phyloP scores from a whole-genome alignment of 345 rosid genomes.

The Heritiera littoralis region DNA sequence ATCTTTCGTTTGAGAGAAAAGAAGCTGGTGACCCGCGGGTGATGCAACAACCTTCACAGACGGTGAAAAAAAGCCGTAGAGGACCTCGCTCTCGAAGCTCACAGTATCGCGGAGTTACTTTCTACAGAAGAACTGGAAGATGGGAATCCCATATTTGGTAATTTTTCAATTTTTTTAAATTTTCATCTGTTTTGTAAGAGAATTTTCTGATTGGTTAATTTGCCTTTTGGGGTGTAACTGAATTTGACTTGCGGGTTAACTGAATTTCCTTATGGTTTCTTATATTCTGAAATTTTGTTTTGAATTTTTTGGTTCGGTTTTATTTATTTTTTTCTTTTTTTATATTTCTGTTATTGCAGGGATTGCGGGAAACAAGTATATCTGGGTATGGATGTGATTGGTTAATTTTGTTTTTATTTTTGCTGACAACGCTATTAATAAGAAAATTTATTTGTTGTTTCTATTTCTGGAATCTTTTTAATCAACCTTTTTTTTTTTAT shows the following conservation, averaged over 20 bases:
- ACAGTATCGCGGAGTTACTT: conserved; percentile 93
- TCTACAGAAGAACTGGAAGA: conserved; percentile 89
- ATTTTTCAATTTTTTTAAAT: background rate
- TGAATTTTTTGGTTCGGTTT: background rate
- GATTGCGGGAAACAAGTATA: conserved; percentile 98
- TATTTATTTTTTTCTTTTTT: background rate
- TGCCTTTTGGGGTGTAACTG: conserved; percentile 1
- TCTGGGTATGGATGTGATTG: conserved; percentile 59
- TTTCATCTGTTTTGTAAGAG: background rate
- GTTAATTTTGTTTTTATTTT: conserved; percentile 11
- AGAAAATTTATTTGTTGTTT: background rate
- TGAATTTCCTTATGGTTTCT: background rate
- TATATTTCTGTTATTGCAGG: conserved; percentile 46
- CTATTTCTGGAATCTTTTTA: background rate
- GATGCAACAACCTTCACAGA: conserved; percentile 45
- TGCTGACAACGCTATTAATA: background rate
- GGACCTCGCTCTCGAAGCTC: conserved; percentile 98
- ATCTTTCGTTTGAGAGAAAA: conserved; percentile 47
- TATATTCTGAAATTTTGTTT: background rate
- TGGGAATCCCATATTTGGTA: conserved; percentile 99
- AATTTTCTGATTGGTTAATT: conserved; percentile 7
- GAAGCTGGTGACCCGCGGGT: conserved; percentile 41
- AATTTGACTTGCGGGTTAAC: conserved; percentile 11
- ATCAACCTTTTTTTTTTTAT: conserved; percentile 6
- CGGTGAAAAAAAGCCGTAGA: conserved; percentile 81